Evolutionary conservation across 495 filamentous ascomycete genomes (phyloP).

Genomic region (Aspergillus bertholletiae): DNA sequence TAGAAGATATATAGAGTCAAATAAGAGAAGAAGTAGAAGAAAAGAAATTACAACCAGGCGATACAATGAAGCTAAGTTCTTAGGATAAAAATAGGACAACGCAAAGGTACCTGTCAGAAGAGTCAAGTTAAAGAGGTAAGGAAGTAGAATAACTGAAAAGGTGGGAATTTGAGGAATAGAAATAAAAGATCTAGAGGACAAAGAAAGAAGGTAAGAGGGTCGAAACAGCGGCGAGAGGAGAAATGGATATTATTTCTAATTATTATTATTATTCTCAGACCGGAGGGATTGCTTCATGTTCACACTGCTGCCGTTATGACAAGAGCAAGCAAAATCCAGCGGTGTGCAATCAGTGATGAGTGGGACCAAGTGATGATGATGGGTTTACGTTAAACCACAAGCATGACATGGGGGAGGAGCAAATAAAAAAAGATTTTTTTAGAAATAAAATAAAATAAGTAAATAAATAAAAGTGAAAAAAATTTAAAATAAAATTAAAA

Average conservation of each 20-base stretch:
- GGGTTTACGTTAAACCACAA: background rate
- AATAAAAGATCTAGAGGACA: background rate
- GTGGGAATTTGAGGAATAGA: background rate
- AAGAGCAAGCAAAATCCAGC: background rate
- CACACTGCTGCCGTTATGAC: background rate
- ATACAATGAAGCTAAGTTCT: background rate
- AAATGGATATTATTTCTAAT: constrained; percentile 2
- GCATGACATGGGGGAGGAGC: background rate
- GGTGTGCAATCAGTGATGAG: background rate
- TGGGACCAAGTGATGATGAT: background rate
- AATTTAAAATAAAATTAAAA: no score
- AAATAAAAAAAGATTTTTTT: constrained; percentile 1
- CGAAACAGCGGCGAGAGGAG: background rate
- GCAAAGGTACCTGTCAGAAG: background rate
- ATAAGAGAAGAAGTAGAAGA: background rate
- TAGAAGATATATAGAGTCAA: background rate
- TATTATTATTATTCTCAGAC: constrained; percentile 8
- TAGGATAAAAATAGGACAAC: constrained; percentile 1
- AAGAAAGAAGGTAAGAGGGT: background rate
- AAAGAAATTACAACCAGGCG: constrained; percentile 4
- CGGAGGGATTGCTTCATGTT: background rate
- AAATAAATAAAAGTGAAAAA: constrained; percentile 1
- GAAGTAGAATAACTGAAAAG: no score
- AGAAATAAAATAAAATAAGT: background rate
- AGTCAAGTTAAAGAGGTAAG: no score